Conservation (phyloP, 1,284 basidiomycete species). For the Cutaneotrichosporon cyanovorans region DNA sequence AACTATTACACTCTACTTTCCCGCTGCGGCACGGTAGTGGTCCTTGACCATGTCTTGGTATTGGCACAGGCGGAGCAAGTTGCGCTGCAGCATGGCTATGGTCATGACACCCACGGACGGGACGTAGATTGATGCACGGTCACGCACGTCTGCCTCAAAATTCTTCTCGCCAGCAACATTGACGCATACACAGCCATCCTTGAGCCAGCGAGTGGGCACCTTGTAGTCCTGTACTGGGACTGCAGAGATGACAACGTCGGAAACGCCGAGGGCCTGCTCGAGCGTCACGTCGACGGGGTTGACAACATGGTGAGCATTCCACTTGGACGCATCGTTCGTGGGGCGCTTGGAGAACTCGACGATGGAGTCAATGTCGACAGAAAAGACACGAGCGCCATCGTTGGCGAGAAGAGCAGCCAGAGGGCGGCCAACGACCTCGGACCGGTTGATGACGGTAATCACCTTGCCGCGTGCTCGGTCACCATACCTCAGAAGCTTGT, state of each 20-base stretch:
- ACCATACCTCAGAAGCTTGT: slow-evolving; percentile 81
- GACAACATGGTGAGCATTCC: slow-evolving; percentile 76
- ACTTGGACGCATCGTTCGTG: slow-evolving; percentile 44
- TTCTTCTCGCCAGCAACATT: slow-evolving; percentile 96
- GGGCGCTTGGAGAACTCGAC: slow-evolving; percentile 86
- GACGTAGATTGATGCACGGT: slow-evolving; percentile 83
- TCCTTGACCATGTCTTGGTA: slow-evolving; percentile 52
- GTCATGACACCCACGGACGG: slow-evolving; percentile 95
- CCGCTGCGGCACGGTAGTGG: slow-evolving; percentile 5
- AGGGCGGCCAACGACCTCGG: slow-evolving; percentile 84
- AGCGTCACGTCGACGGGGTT: slow-evolving; percentile 60
- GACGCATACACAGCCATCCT: slow-evolving; percentile 85
- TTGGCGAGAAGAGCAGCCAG: slow-evolving; percentile 83
- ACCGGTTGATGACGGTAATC: slow-evolving; percentile 30
- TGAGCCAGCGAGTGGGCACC: slow-evolving; percentile 77
- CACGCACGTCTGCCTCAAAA: slow-evolving; percentile 85
- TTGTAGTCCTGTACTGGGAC: slow-evolving; percentile 85
- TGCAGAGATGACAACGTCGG: slow-evolving; percentile 85
- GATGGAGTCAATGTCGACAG: slow-evolving; percentile 73
- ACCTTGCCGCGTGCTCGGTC: slow-evolving; percentile 66
- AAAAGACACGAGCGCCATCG: slow-evolving; percentile 86
- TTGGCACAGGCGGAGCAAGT: slow-evolving; percentile 67
- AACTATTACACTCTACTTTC: no score
- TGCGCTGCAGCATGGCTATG: slow-evolving; percentile 90
- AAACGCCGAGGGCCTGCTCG: slow-evolving; percentile 68